Percentiles rank a stretch among this genome's conserved stretches.
Conservation (phyloP, 2,329 filamentous ascomycete genomes). For the Nothophoma quercina region DNA sequence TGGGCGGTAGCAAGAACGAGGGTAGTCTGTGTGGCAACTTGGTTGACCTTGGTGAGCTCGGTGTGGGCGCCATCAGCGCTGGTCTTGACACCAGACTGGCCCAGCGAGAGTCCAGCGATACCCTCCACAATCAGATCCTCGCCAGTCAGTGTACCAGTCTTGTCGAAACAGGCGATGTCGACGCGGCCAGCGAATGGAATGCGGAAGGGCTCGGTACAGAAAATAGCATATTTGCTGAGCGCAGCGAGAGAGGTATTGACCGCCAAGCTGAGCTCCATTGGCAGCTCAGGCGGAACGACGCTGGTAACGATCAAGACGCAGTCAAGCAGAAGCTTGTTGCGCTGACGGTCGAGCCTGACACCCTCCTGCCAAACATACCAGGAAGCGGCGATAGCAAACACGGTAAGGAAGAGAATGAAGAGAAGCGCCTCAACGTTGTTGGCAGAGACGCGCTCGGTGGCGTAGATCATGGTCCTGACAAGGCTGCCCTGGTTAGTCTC, state of each 20-base stretch:
- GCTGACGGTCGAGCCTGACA: slow-evolving; percentile 91
- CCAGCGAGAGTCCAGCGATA: slow-evolving; percentile 85
- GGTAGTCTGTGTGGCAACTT: slow-evolving; percentile 81
- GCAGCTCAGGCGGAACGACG: slow-evolving; percentile 96
- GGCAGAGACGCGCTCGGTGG: slow-evolving; percentile 97
- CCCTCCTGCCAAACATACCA: slow-evolving; percentile 99
- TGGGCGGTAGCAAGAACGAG: slow-evolving; percentile 94
- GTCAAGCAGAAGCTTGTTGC: slow-evolving; percentile 95
- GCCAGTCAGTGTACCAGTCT: slow-evolving; percentile 95
- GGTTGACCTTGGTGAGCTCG: slow-evolving; percentile 73
- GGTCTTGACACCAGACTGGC: slow-evolving; percentile 69
- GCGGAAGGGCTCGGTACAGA: slow-evolving; percentile 98
- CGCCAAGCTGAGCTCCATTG: slow-evolving; percentile 96
- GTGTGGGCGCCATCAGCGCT: slow-evolving; percentile 85
- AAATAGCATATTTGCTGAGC: slow-evolving; percentile 93
- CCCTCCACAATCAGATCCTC: slow-evolving; percentile 97
- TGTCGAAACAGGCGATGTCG: slow-evolving; percentile 97
- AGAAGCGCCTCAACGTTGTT: slow-evolving; percentile 96
- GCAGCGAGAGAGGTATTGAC: slow-evolving; percentile 98
- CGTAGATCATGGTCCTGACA: slow-evolving; percentile 99
- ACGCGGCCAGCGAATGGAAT: slow-evolving; percentile 96
- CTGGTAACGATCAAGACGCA: slow-evolving; percentile 98
- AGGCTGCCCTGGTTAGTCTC: slow-evolving; percentile 98
- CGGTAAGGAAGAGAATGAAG: slow-evolving; percentile 94
- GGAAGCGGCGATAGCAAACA: slow-evolving; percentile 95